Base-by-base conservation (phyloP, 2,329 filamentous ascomycete genomes). In the Colletotrichum sp. region DNA sequence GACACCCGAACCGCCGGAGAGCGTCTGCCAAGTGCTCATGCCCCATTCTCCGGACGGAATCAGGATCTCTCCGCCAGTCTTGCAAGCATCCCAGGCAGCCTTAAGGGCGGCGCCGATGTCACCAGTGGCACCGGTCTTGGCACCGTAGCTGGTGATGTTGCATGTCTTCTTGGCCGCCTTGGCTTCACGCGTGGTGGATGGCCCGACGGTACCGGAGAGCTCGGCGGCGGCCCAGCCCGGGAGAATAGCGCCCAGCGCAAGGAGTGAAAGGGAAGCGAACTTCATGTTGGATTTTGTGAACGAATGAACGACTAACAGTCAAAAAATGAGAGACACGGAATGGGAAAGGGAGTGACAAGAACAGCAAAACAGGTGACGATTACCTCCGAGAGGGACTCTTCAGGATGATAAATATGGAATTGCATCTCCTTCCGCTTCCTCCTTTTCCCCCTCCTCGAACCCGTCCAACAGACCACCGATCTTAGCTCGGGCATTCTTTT, bases 141-240 rank as follows among this genome's bases (percentile, higher is more conserved):
- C 89, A 13, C 89, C 89, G 78, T 90, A 89, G 69, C 86, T 80
- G 69, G 87, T 83, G 69, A 91, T 88, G 79, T 87, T 87, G 82
- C 89, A 91, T 6, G 82, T 77, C 77, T 83, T 83, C 69, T 77
- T 78, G 21, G 80, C 78, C 36, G 80, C 78, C 78, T 83, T 83
- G 59, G 77, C 73, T 18, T 76, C 77, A 10, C 78, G 78, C 15
- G 79, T 79, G 12, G 81, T 83, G 5, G 80, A 80, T 1, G 80
- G 81, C 4, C 81, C 81, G 39, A 82, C 81, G 15, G 55, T 73
- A 16, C 80, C 81, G 26, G 76, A 77, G 26, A 82, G 78, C 77
- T 83, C 81, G 13, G 81, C 80, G 64, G 21, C 18, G 64, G 60
- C 71, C 70, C 62, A 26, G 7, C 24, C 72, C 60, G 62, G 68